Conservation (phyloP, 1,139 yeast genomes). For the Yamadazyma conglobata region DNA sequence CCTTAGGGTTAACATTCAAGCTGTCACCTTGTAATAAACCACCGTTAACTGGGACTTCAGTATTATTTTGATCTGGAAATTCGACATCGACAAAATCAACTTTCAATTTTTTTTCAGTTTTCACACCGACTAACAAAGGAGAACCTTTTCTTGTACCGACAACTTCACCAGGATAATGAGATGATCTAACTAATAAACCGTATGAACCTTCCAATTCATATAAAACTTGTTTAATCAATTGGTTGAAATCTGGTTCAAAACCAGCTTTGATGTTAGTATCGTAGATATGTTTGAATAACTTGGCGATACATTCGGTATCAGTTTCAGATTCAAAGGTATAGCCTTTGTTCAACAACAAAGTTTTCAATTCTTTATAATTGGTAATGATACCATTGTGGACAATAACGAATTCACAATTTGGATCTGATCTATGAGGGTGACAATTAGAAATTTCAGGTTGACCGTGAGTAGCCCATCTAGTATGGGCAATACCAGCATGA, state of each 20-base stretch:
- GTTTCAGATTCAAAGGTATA: constrained; percentile 87
- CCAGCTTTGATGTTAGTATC: constrained; percentile 64
- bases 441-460: constrained; percentile 82
- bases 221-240: constrained; percentile 87
- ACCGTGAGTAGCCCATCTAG: constrained; percentile 99
- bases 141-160: constrained; percentile 98
- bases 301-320: constrained; percentile 97
- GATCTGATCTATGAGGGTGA: constrained; percentile 94
- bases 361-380: constrained; percentile 85
- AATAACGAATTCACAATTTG: constrained; percentile 75
- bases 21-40: constrained; percentile 17
- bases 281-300: constrained; percentile 86
- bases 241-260: constrained; percentile 69
- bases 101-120: constrained; percentile 89
- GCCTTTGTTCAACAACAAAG: constrained; percentile 77
- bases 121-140: constrained; percentile 94
- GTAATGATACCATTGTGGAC: constrained; percentile 99
- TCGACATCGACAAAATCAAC: constrained; percentile 99
- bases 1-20: constrained; percentile 27
- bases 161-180: constrained; percentile 92
- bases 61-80: constrained; percentile 60
- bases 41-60: constrained; percentile 6
- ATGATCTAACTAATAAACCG: constrained; percentile 88
- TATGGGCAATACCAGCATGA: constrained; percentile 97
- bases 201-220: constrained; percentile 96